Evolutionary conservation across 2,329 filamentous ascomycete species (phyloP).

Genomic region (Xylariaceae sp.): DNA sequence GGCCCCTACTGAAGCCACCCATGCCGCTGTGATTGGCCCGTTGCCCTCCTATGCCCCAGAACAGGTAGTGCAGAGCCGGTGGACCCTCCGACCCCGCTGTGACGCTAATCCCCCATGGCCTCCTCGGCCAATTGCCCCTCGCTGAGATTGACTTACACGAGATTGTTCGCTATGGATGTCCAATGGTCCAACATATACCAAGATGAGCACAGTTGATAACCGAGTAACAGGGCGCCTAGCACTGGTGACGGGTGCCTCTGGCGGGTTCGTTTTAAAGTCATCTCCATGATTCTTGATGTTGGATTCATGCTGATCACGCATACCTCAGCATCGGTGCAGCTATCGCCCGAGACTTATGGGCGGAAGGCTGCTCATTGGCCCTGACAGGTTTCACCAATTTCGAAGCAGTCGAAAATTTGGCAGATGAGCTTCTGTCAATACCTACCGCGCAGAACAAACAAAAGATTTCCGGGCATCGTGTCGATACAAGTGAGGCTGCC

Average conservation of each 20-base stretch:
- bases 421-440: conserved; percentile 22
- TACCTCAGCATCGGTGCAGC: conserved; percentile 31
- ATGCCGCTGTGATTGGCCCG: conserved; percentile 26
- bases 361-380: conserved; percentile 32
- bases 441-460: conserved; percentile 26
- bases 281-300: neutral
- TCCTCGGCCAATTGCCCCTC: neutral
- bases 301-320: neutral
- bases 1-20: conserved; percentile 24
- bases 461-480: conserved; percentile 50
- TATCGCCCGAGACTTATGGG: conserved; percentile 31
- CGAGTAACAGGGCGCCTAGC: conserved; percentile 31
- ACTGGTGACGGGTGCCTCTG: conserved; percentile 34
- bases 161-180: neutral
- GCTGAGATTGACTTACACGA: too few species aligned
- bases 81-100: neutral
- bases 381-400: conserved; percentile 31
- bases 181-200: neutral
- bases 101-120: neutral
- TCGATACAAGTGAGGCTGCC: conserved; percentile 52
- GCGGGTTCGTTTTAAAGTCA: conserved; percentile 24
- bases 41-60: conserved; percentile 16
- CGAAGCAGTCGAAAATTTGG: conserved; percentile 26
- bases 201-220: conserved; percentile 31
- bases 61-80: conserved; percentile 6